Conservation (phyloP, 2,329 filamentous ascomycete species). For the Microascus cirrosus region DNA sequence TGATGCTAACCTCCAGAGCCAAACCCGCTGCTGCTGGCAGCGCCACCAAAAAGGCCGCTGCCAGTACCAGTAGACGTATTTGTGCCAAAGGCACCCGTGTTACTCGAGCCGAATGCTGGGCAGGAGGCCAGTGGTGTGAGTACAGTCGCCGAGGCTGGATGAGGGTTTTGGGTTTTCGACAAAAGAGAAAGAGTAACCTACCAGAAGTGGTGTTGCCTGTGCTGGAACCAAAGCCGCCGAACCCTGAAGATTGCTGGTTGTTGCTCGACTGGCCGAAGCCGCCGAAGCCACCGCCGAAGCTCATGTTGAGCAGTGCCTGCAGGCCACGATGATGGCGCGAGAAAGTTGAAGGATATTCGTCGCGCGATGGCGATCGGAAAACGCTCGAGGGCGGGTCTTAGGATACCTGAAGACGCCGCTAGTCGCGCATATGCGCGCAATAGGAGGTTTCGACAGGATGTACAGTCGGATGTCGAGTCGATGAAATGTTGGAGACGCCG, state of each 20-base stretch:
- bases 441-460: background rate
- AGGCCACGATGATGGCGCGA: background rate
- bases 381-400: background rate
- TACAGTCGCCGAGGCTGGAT: background rate
- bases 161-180: background rate
- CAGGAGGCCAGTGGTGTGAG: conserved; percentile 13
- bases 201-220: conserved; percentile 30
- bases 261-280: conserved; percentile 38
- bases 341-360: background rate
- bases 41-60: conserved; percentile 31
- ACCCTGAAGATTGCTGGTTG: conserved; percentile 28
- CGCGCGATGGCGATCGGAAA: background rate
- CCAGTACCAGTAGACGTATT: conserved; percentile 15
- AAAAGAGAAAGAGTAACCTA: conserved; percentile 27
- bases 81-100: conserved; percentile 30
- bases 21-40: conserved; percentile 21
- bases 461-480: background rate
- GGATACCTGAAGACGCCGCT: background rate
- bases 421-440: background rate
- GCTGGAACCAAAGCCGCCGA: conserved; percentile 45
- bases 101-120: conserved; percentile 26
- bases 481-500: background rate
- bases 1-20: conserved; percentile 15
- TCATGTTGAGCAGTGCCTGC: conserved; percentile 28
- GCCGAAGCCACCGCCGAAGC: conserved; percentile 40